Conservation (phyloP, 202 grass and related monocot genomes). For the Panicum virgatum region DNA sequence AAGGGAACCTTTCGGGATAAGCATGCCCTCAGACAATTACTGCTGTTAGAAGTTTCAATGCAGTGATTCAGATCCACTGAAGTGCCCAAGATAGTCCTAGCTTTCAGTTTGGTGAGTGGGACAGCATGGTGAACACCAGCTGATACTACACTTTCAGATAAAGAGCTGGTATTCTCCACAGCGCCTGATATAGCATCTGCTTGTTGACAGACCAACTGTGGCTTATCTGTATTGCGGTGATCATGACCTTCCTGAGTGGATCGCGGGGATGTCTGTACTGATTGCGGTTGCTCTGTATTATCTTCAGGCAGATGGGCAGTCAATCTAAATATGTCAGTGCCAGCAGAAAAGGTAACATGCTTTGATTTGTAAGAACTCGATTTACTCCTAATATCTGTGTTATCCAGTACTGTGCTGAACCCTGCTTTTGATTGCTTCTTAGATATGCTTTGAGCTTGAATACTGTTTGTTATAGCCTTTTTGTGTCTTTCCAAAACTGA, state of each 20-base stretch:
- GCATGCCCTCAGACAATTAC: conserved; percentile 24
- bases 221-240: conserved; percentile 18
- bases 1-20: conserved; percentile 34
- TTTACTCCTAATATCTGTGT: conserved; percentile 19
- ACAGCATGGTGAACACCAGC: conserved; percentile 3
- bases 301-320: conserved; percentile 37
- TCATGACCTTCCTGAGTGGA: conserved; percentile 23
- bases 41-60: conserved; percentile 34
- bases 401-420: conserved; percentile 1
- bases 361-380: conserved; percentile 45
- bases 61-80: conserved; percentile 51
- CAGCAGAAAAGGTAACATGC: conserved; percentile 61
- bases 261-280: conserved; percentile 34
- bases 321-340: conserved; percentile 40
- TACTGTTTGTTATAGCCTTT: conserved; percentile 45
- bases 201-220: conserved; percentile 26
- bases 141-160: conserved; percentile 42
- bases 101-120: conserved; percentile 23
- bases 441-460: conserved; percentile 59
- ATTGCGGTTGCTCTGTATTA: conserved; percentile 35
- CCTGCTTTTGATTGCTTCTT: conserved; percentile 51
- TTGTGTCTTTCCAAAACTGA: conserved; percentile 41
- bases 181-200: conserved; percentile 18
- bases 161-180: conserved; percentile 26
- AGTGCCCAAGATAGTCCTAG: conserved; percentile 14